These are phyloP conservation scores for Rutstroemia sp. DNA, from an alignment of 2,329 filamentous ascomycete genomes.

Conservation along the genomic window DNA sequence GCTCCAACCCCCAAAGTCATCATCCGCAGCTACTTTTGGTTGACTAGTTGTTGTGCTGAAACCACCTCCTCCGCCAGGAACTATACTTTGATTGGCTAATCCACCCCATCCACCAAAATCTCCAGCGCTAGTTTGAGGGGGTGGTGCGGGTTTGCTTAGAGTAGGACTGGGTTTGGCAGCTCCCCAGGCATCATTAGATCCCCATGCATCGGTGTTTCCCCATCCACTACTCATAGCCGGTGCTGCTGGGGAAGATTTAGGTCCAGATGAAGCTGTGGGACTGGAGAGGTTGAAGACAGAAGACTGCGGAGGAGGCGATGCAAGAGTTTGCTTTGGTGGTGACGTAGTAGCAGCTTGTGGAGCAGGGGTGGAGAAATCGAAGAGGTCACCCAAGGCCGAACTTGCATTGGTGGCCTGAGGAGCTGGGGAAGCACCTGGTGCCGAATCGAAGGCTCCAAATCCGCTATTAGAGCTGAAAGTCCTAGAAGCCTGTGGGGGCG, in stretches of 20 bases:
- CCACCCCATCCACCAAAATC: conserved; percentile 48
- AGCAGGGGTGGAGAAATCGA: conserved; percentile 60
- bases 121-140: conserved; percentile 38
- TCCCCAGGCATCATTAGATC: conserved; percentile 74
- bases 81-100: conserved; percentile 53
- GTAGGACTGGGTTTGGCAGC: conserved; percentile 44
- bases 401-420: conserved; percentile 24
- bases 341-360: conserved; percentile 35
- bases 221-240: conserved; percentile 30
- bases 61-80: conserved; percentile 56
- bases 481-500: conserved; percentile 38
- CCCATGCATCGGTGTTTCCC: conserved; percentile 68
- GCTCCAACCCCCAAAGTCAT: conserved; percentile 94
- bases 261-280: conserved; percentile 38
- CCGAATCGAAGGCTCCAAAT: conserved; percentile 52
- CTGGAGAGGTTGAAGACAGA: conserved; percentile 79
- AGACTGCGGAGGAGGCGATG: conserved; percentile 32
- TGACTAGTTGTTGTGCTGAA: conserved; percentile 40
- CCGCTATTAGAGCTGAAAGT: conserved; percentile 49
- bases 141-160: conserved; percentile 36
- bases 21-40: conserved; percentile 75
- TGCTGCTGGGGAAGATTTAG: conserved; percentile 33
- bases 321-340: conserved; percentile 32
- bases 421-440: conserved; percentile 36
- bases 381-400: conserved; percentile 68